phyloP scores from a whole-genome alignment of 177 flowering plant genomes.

The Vitis hybrid region DNA sequence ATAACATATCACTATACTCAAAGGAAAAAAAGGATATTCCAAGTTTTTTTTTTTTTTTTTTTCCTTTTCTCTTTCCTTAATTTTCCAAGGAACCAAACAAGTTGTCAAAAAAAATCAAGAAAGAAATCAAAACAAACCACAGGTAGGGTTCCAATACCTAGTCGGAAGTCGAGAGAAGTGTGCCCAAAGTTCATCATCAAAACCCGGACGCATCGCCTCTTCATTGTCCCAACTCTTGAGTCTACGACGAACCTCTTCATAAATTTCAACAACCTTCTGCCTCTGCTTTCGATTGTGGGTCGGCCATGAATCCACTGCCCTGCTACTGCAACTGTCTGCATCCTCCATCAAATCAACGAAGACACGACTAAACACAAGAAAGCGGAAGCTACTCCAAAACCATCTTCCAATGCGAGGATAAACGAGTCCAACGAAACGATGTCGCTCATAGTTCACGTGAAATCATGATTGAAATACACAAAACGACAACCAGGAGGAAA shows the following conservation, averaged over 20 bases:
- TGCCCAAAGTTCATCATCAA: constrained; percentile 53
- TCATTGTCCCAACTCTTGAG: constrained; percentile 29
- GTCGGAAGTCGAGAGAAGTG: constrained; percentile 45
- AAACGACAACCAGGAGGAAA: background rate
- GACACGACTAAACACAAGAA: no score
- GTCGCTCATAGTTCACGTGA: no score
- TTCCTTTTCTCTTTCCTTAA: no score
- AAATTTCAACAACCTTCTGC: constrained; percentile 32
- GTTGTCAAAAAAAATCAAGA: background rate
- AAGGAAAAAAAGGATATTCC: no score
- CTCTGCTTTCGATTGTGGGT: constrained; percentile 25
- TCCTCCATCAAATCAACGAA: constrained; percentile 26
- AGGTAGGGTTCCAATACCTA: constrained; percentile 26
- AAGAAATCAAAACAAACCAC: background rate
- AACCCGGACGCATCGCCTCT: constrained; percentile 39
- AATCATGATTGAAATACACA: no score
- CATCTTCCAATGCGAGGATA: background rate
- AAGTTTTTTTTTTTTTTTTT: no score
- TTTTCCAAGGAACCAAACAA: no score
- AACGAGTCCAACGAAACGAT: no score
- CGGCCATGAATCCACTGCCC: constrained; percentile 27
- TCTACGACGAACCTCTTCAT: constrained; percentile 34
- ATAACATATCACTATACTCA: no score
- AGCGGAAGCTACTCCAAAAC: no score
- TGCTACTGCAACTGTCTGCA: constrained; percentile 45